Evolutionary conservation across 768 basidiomycete species (phyloP).

Genomic region (Sistotremastrum niveocremeum): DNA sequence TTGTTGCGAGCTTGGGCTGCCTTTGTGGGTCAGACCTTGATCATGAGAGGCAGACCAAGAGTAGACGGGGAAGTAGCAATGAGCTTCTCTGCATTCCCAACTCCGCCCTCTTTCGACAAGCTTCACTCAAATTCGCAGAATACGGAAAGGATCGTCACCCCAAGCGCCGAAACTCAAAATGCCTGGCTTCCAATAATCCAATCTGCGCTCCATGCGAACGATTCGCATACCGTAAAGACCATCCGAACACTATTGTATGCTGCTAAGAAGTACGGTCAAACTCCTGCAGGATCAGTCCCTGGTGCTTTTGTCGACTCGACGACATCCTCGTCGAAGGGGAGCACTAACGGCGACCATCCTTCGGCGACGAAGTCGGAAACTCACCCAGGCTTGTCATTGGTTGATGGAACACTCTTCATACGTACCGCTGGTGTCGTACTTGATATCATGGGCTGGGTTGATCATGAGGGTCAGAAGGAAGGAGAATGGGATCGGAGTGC

Average conservation of each 20-base stretch:
- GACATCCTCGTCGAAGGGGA: too few relatives aligned
- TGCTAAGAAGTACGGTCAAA: slow-evolving; percentile 33
- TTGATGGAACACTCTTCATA: slow-evolving; percentile 49
- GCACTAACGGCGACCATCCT: background rate
- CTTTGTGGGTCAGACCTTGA: slow-evolving; percentile 20
- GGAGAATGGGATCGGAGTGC: slow-evolving; percentile 44
- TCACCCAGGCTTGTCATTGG: slow-evolving; percentile 24
- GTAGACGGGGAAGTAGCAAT: slow-evolving; percentile 35
- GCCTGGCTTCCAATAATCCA: slow-evolving; percentile 39
- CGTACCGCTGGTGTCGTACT: slow-evolving; percentile 43
- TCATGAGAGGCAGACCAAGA: slow-evolving; percentile 39
- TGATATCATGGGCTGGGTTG: slow-evolving; percentile 42
- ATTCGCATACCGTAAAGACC: slow-evolving; percentile 38
- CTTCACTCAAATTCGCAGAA: background rate
- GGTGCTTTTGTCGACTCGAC: slow-evolving; percentile 23
- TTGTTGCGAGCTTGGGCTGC: slow-evolving; percentile 33
- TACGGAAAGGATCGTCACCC: background rate
- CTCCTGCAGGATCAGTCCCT: slow-evolving; percentile 23
- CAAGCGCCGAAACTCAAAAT: slow-evolving; percentile 21
- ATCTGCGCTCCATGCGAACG: slow-evolving; percentile 34
- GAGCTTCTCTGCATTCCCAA: slow-evolving; percentile 22
- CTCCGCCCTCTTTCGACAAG: slow-evolving; percentile 17
- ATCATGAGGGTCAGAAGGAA: slow-evolving; percentile 31
- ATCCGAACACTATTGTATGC: slow-evolving; percentile 35
- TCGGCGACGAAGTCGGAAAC: slow-evolving; percentile 27